Evolutionary conservation across 306 rosid genomes (phyloP).

Genomic region (Cucurbita argyrosperma): DNA sequence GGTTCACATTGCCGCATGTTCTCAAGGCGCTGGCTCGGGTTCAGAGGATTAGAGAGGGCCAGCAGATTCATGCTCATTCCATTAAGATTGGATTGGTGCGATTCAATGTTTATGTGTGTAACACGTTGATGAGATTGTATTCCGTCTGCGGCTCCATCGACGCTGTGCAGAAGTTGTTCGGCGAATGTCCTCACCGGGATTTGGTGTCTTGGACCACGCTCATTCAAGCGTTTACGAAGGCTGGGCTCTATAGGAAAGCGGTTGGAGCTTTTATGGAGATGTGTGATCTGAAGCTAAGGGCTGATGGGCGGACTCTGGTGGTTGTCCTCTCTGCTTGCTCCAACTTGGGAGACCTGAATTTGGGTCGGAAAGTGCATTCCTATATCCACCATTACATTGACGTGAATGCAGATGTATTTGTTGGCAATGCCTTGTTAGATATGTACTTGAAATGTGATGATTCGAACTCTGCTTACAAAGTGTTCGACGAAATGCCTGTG

Average conservation of each 20-base stretch:
- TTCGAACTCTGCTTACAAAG: not conserved
- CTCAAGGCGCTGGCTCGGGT: constrained; percentile 22
- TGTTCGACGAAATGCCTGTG: constrained; percentile 16
- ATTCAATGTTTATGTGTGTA: constrained; percentile 20
- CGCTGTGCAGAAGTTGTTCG: constrained; percentile 14
- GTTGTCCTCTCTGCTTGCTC: constrained; percentile 28
- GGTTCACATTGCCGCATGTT: constrained; percentile 19
- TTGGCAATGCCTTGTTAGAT: constrained; percentile 28
- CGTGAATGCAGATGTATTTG: constrained; percentile 11
- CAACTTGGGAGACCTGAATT: constrained; percentile 24
- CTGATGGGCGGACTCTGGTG: constrained; percentile 23
- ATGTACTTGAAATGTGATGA: constrained; percentile 28
- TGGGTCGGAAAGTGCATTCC: constrained; percentile 17
- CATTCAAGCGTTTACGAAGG: constrained; percentile 20
- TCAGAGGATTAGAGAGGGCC: constrained; percentile 18
- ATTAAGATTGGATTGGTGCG: constrained; percentile 15
- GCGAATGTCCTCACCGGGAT: constrained; percentile 14
- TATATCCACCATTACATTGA: constrained; percentile 13
- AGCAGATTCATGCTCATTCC: constrained; percentile 18
- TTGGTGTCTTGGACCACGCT: constrained; percentile 36
- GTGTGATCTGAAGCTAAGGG: constrained; percentile 14
- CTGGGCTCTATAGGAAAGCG: constrained; percentile 11
- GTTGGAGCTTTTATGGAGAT: constrained; percentile 16
- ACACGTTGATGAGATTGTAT: constrained; percentile 23
- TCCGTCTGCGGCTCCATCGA: constrained; percentile 17